Conservation (phyloP, 257 asterid species). For the Prunella vulgaris region DNA sequence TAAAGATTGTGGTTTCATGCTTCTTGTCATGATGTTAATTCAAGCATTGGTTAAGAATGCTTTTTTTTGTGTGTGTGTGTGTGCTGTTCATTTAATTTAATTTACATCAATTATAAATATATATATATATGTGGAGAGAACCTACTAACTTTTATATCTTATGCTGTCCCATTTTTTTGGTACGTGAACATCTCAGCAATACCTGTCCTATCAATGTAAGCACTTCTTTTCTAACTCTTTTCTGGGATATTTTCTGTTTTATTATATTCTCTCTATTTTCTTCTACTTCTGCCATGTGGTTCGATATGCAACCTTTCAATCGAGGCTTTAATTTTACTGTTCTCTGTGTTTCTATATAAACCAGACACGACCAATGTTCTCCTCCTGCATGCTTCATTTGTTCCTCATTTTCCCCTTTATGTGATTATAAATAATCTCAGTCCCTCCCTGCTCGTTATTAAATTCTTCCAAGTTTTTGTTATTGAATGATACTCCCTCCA, state of each 20-base stretch:
- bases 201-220: conserved; percentile 98
- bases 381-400: not conserved
- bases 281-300: conserved; percentile 4
- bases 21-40: conserved; percentile 3
- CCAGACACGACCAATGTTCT: too few species aligned
- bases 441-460: not conserved
- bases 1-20: not conserved
- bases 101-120: conserved; percentile 6
- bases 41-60: not conserved
- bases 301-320: not conserved
- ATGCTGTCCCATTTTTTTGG: conserved; percentile 25
- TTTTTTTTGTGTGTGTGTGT: too few species aligned
- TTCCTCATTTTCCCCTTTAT: not conserved
- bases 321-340: not conserved
- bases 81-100: conserved; percentile 6
- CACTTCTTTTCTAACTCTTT: conserved; percentile 11
- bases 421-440: not conserved
- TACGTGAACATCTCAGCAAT: conserved; percentile 58
- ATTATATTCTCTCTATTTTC: conserved; percentile 3
- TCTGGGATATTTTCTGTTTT: not conserved
- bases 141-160: conserved; percentile 27
- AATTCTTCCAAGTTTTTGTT: not conserved
- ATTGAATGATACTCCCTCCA: not conserved
- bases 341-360: not conserved
- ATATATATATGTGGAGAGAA: too few species aligned